Evolutionary conservation across 768 basidiomycete genomes (phyloP), one percentile per base, ranked within the genome.

Genomic region (Termitomyces sp.): DNA sequence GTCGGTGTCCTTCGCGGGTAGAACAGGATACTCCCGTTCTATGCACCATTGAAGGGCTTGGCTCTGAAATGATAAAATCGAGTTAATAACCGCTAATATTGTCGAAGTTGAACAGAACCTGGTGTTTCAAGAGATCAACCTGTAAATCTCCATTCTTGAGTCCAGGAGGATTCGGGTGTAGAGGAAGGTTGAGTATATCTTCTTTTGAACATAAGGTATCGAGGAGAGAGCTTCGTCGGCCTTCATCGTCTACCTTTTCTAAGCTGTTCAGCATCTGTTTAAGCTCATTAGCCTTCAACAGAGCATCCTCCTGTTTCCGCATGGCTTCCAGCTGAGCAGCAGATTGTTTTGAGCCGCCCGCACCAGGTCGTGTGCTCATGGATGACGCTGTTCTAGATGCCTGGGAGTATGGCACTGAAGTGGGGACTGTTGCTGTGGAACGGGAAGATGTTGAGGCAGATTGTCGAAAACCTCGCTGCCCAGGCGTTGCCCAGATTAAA

Each of bases 11-110:
- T 73, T 80, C 57, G 75, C 80, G 2, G 94, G 94, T 13, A 94
- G 71, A 39, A 71, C 70, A 0, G 94, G 94, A 65, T 91, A 84
- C 70, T 97, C 94, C 28, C 77, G 82, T 16, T 85, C 81, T 29
- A 95, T 77, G 63, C 90, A 91, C 94, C 94, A 97, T 65, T 87
- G 82, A 45, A 94, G 70, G 1, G 85, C 92, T 82, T 94, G 92
- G 51, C 74, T 85, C 92, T 94, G 55, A 1, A 53, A 28, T 36
- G 28, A 52, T 10, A 62, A 41, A 37, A 18, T 31, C 5, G 15
- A 34, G 22, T 44, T 18, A 16, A 5, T 39, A 26, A 15, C 28
- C 4, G 28, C 20, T n/a, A 29, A n/a, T 15, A 18, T 26, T 12
- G 16, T 18, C 31, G 39, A 39, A 2, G 18, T 57, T 12, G 15